Evolutionary conservation across 176 grass and related monocot genomes (phyloP).

Genomic region (Secale cereale): DNA sequence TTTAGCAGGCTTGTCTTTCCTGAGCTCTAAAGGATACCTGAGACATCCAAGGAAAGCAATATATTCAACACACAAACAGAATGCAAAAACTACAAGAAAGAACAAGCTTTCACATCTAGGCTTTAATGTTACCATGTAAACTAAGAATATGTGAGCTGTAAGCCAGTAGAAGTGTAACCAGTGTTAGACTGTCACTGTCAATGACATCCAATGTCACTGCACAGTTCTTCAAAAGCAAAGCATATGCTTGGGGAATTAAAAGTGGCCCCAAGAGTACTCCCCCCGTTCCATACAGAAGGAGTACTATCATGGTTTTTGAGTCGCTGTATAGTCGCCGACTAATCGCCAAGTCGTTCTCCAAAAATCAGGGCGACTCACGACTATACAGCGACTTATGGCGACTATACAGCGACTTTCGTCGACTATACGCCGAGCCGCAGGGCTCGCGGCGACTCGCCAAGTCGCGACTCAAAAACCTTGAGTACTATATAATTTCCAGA

Average conservation of each 20-base stretch:
- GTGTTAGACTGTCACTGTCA: neutral
- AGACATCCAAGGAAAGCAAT: conserved; percentile 42
- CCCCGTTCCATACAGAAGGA: no score
- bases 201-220: neutral
- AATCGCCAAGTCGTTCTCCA: no score
- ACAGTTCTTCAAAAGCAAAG: conserved; percentile 12
- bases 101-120: conserved; percentile 9
- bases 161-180: neutral
- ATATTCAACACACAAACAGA: conserved; percentile 14
- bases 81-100: conserved; percentile 5
- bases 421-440: no score
- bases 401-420: no score
- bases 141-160: neutral
- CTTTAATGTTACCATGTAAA: neutral
- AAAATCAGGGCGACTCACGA: no score
- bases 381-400: no score
- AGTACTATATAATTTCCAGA: neutral
- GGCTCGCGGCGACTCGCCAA: no score
- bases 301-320: no score
- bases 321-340: no score
- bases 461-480: no score
- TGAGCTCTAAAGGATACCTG: conserved; percentile 95
- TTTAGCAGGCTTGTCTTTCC: conserved; percentile 95
- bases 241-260: conserved; percentile 5
- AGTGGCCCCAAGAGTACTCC: neutral